phyloP scores from a whole-genome alignment of 2,329 filamentous ascomycete genomes.

The Claviceps cyperi region DNA sequence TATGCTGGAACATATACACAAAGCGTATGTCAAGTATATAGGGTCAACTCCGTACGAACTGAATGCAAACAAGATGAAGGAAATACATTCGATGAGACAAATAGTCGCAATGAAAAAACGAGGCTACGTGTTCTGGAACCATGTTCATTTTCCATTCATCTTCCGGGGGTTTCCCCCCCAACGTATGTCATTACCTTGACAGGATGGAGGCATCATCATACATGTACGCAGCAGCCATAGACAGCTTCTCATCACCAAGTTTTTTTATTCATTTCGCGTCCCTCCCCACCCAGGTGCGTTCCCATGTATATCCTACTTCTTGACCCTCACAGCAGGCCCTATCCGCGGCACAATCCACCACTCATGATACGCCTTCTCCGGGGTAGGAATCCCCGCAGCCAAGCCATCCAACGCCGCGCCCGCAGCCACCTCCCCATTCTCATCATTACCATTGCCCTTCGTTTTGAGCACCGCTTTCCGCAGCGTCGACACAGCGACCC shows the following conservation, averaged over 20 bases:
- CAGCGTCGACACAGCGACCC: constrained; percentile 46
- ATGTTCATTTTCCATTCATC: too few relatives aligned
- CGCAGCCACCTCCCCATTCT: neutral
- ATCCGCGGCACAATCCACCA: constrained; percentile 51
- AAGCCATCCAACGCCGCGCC: constrained; percentile 24
- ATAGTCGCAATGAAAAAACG: too few relatives aligned
- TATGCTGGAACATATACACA: too few relatives aligned
- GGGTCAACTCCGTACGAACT: too few relatives aligned
- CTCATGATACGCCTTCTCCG: constrained; percentile 43
- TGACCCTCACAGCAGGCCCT: constrained; percentile 4
- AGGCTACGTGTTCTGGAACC: too few relatives aligned
- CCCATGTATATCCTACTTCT: neutral
- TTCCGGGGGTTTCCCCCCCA: too few relatives aligned
- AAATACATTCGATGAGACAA: too few relatives aligned
- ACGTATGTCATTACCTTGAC: too few relatives aligned
- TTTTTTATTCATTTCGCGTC: neutral
- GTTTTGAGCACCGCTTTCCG: constrained; percentile 37
- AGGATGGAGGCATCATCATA: too few relatives aligned
- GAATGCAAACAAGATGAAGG: too few relatives aligned
- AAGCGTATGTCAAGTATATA: too few relatives aligned
- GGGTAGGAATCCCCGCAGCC: constrained; percentile 32
- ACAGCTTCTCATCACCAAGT: neutral
- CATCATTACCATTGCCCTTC: constrained; percentile 9
- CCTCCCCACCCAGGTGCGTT: neutral
- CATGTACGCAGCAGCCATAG: too few relatives aligned